These are phyloP conservation scores for Rhizopogon vinicolor DNA, from an alignment of 768 basidiomycete genomes.

Conservation along the genomic window DNA sequence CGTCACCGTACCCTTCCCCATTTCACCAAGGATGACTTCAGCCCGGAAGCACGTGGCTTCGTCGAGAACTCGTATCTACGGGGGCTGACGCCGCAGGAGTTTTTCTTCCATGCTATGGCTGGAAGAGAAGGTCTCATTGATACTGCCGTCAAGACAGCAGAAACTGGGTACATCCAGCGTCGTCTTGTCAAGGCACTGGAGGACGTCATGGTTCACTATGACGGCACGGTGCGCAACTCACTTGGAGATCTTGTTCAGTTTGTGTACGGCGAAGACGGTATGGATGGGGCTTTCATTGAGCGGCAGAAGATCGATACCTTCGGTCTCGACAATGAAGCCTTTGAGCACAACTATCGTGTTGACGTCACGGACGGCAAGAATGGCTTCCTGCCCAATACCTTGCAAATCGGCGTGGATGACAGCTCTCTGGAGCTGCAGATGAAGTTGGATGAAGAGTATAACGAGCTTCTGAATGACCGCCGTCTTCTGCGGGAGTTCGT, in stretches of 20 bases:
- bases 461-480: slow-evolving; percentile 69
- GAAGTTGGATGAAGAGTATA: slow-evolving; percentile 77
- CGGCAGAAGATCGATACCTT: slow-evolving; percentile 92
- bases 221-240: slow-evolving; percentile 97
- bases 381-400: slow-evolving; percentile 72
- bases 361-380: slow-evolving; percentile 83
- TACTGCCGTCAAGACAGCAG: slow-evolving; percentile 99
- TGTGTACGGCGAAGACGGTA: slow-evolving; percentile 97
- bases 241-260: slow-evolving; percentile 95
- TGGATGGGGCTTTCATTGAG: slow-evolving; percentile 98
- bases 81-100: slow-evolving; percentile 95
- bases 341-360: slow-evolving; percentile 91
- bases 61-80: slow-evolving; percentile 98
- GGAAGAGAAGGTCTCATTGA: slow-evolving; percentile 99
- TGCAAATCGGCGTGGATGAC: slow-evolving; percentile 88
- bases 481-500: slow-evolving; percentile 73
- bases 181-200: slow-evolving; percentile 97
- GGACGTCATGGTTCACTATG: slow-evolving; percentile 96
- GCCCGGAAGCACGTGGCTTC: slow-evolving; percentile 95
- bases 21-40: slow-evolving; percentile 98
- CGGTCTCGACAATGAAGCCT: slow-evolving; percentile 72
- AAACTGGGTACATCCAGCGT: slow-evolving; percentile 98
- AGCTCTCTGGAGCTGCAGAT: slow-evolving; percentile 78
- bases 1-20: slow-evolving; percentile 94
- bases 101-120: slow-evolving; percentile 99